Conservation (phyloP, 371 early-diverging fungal species). For the Aphelidium insulamus region DNA sequence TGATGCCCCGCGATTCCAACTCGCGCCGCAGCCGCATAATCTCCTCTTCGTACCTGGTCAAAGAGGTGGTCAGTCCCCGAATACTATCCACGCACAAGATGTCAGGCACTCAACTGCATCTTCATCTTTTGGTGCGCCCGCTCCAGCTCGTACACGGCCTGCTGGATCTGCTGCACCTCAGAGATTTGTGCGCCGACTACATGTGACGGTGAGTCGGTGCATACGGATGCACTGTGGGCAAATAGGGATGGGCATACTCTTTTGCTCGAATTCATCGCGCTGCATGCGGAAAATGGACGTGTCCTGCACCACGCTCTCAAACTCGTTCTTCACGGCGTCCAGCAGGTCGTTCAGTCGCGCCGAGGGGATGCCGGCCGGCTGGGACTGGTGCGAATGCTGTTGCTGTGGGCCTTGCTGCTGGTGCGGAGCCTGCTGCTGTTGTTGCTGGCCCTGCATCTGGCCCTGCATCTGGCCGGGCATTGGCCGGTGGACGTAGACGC, state of each 20-base stretch:
- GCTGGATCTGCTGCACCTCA: conserved; percentile 50
- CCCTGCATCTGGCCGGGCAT: neutral
- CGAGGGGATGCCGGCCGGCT: conserved; percentile 24
- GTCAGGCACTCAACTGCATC: conserved; percentile 22
- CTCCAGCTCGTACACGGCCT: conserved; percentile 52
- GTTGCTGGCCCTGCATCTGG: conserved; percentile 1
- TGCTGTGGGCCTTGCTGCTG: neutral
- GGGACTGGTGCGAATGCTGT: neutral
- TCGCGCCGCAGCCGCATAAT: conserved; percentile 45
- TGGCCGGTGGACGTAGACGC: no score
- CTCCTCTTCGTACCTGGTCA: conserved; percentile 45
- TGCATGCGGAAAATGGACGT: conserved; percentile 40
- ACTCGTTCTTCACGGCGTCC: conserved; percentile 60
- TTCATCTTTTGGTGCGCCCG: conserved; percentile 48
- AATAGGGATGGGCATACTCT: conserved; percentile 25
- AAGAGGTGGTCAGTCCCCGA: neutral
- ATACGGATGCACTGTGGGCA: neutral
- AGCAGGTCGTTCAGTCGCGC: conserved; percentile 54
- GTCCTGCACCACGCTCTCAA: conserved; percentile 55
- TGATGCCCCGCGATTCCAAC: conserved; percentile 28
- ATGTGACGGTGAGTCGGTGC: neutral
- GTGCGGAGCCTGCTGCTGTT: conserved; percentile 2
- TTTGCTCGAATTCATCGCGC: conserved; percentile 70
- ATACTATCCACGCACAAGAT: neutral
- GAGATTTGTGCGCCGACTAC: conserved; percentile 43